Evolutionary conservation across 208 protist species (phyloP).

Genomic region (Leishmania lainsoni): DNA sequence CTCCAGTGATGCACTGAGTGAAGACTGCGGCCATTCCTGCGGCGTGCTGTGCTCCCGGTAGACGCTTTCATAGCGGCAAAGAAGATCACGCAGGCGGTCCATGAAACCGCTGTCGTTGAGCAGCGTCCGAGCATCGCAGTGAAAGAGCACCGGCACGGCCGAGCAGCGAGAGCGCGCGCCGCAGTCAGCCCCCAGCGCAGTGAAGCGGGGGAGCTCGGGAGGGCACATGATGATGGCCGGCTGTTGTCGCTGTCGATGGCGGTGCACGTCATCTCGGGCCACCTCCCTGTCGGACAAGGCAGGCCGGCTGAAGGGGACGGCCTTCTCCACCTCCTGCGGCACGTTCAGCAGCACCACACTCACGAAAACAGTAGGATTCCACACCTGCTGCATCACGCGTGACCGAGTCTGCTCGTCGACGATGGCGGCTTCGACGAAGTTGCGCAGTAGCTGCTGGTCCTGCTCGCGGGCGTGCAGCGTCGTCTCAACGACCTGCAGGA

Average conservation of each 20-base stretch:
- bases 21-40: conserved; percentile 63
- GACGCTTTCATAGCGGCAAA: conserved; percentile 67
- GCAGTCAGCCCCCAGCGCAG: conserved; percentile 27
- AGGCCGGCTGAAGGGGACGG: conserved; percentile 15
- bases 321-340: conserved; percentile 36
- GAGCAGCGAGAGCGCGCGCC: conserved; percentile 20
- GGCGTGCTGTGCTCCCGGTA: conserved; percentile 42
- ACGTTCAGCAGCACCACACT: conserved; percentile 84
- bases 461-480: conserved; percentile 65
- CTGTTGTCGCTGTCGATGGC: conserved; percentile 1
- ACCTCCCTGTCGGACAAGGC: background rate
- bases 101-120: conserved; percentile 58
- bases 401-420: conserved; percentile 34
- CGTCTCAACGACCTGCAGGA: conserved; percentile 67
- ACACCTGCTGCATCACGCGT: conserved; percentile 65
- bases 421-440: conserved; percentile 54
- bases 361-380: conserved; percentile 62
- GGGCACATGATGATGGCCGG: conserved; percentile 40
- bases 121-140: conserved; percentile 50
- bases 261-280: background rate
- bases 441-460: conserved; percentile 41
- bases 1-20: conserved; percentile 64
- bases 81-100: conserved; percentile 42
- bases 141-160: conserved; percentile 56
- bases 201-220: conserved; percentile 45